phyloP scores from a whole-genome alignment of 768 basidiomycete genomes.

The Agaricus bisporus region DNA sequence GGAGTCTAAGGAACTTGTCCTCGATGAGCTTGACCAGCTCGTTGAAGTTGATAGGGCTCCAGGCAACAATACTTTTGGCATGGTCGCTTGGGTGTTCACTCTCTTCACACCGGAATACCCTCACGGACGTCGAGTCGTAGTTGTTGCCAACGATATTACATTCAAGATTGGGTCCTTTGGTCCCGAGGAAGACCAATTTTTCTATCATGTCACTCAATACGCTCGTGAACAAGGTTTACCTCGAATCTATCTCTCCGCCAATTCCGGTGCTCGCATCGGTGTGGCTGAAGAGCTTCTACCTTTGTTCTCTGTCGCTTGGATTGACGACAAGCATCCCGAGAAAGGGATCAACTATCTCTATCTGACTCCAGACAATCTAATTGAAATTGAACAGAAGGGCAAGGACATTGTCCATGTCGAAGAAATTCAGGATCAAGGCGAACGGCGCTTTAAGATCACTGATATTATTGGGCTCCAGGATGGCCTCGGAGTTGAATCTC shows the following conservation, averaged over 20 bases:
- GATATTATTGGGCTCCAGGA: slow-evolving; percentile 97
- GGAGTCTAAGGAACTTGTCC: slow-evolving; percentile 83
- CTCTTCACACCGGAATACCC: slow-evolving; percentile 91
- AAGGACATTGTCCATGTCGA: slow-evolving; percentile 69
- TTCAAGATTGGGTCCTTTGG: slow-evolving; percentile 99
- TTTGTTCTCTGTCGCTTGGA: slow-evolving; percentile 91
- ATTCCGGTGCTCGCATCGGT: slow-evolving; percentile 96
- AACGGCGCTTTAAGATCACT: slow-evolving; percentile 89
- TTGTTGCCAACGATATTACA: slow-evolving; percentile 97
- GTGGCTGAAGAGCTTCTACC: slow-evolving; percentile 87
- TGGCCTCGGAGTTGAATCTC: slow-evolving; percentile 92
- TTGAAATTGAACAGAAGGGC: slow-evolving; percentile 86
- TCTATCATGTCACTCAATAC: slow-evolving; percentile 90
- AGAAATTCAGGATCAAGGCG: slow-evolving; percentile 82
- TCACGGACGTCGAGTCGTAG: slow-evolving; percentile 78
- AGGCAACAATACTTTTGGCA: slow-evolving; percentile 92
- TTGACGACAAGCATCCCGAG: slow-evolving; percentile 72
- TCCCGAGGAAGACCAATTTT: slow-evolving; percentile 92
- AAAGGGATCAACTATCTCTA: slow-evolving; percentile 97
- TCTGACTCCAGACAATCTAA: slow-evolving; percentile 85
- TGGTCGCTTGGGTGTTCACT: slow-evolving; percentile 98
- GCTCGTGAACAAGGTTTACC: slow-evolving; percentile 86
- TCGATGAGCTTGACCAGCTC: slow-evolving; percentile 90
- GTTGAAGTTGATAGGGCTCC: slow-evolving; percentile 88
- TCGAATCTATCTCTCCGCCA: slow-evolving; percentile 96